phyloP scores from a whole-genome alignment of 768 basidiomycete genomes.

The Lanmaoa pseudosensibilis region DNA sequence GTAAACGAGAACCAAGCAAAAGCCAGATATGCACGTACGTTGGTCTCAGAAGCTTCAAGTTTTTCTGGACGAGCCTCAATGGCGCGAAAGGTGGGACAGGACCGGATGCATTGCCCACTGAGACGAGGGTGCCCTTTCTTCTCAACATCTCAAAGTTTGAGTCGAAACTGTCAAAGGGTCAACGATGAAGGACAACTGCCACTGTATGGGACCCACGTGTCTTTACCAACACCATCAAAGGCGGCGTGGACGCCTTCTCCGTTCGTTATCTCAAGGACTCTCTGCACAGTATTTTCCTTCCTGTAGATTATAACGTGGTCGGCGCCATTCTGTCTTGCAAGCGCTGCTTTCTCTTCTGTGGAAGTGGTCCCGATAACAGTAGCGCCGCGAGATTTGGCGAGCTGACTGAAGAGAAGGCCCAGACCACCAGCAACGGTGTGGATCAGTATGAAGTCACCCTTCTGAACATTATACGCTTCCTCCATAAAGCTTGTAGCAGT shows the following conservation, averaged over 20 bases:
- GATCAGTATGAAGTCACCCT: constrained; percentile 76
- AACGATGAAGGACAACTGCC: neutral
- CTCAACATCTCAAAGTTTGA: constrained; percentile 77
- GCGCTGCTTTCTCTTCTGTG: constrained; percentile 74
- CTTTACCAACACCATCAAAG: constrained; percentile 96
- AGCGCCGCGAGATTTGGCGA: constrained; percentile 73
- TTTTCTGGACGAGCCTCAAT: constrained; percentile 75
- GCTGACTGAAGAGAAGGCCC: constrained; percentile 66
- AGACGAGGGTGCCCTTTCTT: constrained; percentile 88
- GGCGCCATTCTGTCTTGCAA: constrained; percentile 79
- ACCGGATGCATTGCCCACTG: constrained; percentile 91
- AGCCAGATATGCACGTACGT: constrained; percentile 44
- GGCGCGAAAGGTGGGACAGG: constrained; percentile 74
- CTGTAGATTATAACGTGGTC: constrained; percentile 86
- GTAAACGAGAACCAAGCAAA: neutral
- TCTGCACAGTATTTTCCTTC: constrained; percentile 68
- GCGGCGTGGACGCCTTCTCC: constrained; percentile 83
- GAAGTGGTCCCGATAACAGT: constrained; percentile 94
- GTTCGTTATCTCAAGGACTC: constrained; percentile 72
- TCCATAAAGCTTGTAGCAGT: constrained; percentile 77
- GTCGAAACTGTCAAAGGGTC: constrained; percentile 54
- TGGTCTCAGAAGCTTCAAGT: constrained; percentile 76
- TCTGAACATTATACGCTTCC: constrained; percentile 83
- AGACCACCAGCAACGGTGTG: constrained; percentile 94
- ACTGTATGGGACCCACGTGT: constrained; percentile 60